A percentile compares a stretch with the other conserved stretches of the same genome.
phyloP scores from a whole-genome alignment of 139 green algal genomes.

The Gonium pectorale region DNA sequence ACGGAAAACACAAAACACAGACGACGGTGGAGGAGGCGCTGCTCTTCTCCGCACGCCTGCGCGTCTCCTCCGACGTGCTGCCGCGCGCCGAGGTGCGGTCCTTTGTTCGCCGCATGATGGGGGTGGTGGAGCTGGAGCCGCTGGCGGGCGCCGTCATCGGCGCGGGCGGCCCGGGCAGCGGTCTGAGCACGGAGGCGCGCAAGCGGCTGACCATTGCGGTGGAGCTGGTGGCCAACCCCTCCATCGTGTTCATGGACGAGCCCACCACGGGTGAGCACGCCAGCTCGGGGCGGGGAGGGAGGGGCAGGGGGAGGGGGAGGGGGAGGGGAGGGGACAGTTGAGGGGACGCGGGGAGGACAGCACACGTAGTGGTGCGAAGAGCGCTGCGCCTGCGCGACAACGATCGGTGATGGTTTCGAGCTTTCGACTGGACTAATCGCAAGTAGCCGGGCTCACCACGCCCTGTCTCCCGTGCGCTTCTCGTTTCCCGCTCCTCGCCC shows the following conservation, averaged over 20 bases:
- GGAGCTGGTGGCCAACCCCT: conserved; percentile 87
- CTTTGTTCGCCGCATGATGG: conserved; percentile 78
- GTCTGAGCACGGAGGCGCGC: conserved; percentile 85
- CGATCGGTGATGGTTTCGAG: too few relatives aligned
- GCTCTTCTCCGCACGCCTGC: conserved; percentile 25
- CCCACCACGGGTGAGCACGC: conserved; percentile 53
- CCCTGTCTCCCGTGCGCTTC: too few relatives aligned
- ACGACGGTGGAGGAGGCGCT: conserved; percentile 24
- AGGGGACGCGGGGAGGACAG: background rate
- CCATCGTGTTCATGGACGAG: conserved; percentile 66
- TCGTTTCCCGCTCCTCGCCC: too few relatives aligned
- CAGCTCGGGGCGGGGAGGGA: background rate
- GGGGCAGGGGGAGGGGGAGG: background rate
- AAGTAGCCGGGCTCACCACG: too few relatives aligned
- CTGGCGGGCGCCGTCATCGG: conserved; percentile 61
- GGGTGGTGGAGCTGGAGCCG: conserved; percentile 79
- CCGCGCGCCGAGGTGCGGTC: background rate
- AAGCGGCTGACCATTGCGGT: conserved; percentile 93
- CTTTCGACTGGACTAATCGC: too few relatives aligned
- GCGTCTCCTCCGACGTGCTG: background rate
- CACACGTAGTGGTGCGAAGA: background rate
- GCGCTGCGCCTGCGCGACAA: background rate
- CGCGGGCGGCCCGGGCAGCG: conserved; percentile 32
- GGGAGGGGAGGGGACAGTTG: background rate
- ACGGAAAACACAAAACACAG: too few relatives aligned